phyloP scores from a whole-genome alignment of 2,329 filamentous ascomycete genomes.

The Fusarium fracticaudum region DNA sequence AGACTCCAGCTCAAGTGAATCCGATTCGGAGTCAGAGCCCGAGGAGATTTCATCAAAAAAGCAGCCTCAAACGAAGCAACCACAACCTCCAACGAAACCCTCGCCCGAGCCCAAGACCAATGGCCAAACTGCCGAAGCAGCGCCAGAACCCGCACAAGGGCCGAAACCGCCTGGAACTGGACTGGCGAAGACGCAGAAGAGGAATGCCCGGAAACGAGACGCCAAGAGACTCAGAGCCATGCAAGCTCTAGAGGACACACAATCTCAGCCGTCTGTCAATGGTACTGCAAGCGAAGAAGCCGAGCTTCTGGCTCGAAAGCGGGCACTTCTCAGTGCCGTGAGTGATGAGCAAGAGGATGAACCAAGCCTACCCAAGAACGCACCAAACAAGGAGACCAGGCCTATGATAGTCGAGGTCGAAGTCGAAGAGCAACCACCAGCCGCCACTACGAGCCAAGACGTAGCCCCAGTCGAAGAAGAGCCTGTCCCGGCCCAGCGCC shows the following conservation, averaged over 20 bases:
- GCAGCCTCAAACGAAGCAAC: slow-evolving; percentile 1
- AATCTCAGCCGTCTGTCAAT: slow-evolving; percentile 29
- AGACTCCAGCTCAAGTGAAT: slow-evolving; percentile 37
- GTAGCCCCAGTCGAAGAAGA: slow-evolving; percentile 8
- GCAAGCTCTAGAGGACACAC: slow-evolving; percentile 8
- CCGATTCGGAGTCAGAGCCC: slow-evolving; percentile 46
- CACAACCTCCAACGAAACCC: neutral
- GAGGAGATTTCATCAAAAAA: slow-evolving; percentile 52
- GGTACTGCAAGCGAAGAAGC: slow-evolving; percentile 23
- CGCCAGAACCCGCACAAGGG: neutral
- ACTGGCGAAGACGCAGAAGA: slow-evolving; percentile 57
- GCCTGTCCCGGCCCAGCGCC: slow-evolving; percentile 15
- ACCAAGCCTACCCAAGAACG: neutral
- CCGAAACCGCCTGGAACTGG: slow-evolving; percentile 49
- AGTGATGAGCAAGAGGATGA: slow-evolving; percentile 24
- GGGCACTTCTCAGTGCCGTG: slow-evolving; percentile 50
- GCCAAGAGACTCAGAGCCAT: slow-evolving; percentile 43
- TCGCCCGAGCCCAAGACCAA: neutral
- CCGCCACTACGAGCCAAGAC: neutral
- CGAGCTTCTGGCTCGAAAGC: slow-evolving; percentile 52
- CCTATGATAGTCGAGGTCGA: slow-evolving; percentile 10
- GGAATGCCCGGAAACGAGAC: slow-evolving; percentile 61
- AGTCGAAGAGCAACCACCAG: slow-evolving; percentile 3
- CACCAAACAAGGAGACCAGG: neutral
- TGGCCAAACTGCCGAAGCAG: neutral